Evolutionary conservation across 1,284 basidiomycete species (phyloP).

Genomic region (Microbotryum lychnidis-dioicae): DNA sequence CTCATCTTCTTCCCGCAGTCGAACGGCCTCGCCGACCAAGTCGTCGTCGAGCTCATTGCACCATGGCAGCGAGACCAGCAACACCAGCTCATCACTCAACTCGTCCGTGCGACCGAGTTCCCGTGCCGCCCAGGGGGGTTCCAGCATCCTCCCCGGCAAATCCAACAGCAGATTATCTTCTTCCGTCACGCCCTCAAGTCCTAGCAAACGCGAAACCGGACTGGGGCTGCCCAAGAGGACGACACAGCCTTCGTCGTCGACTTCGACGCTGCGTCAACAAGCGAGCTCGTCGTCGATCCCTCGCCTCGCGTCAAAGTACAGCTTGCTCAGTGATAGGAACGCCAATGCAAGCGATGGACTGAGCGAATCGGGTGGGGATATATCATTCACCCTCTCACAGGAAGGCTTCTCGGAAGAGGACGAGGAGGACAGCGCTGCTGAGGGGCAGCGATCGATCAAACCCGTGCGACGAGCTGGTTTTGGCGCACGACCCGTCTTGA

Average conservation of each 20-base stretch:
- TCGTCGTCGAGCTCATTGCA: background rate
- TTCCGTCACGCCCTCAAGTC: background rate
- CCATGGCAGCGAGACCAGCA: too few relatives aligned
- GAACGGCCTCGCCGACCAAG: constrained; percentile 4
- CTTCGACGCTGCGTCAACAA: too few relatives aligned
- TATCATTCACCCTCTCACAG: too few relatives aligned
- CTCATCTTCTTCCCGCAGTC: background rate
- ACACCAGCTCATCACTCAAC: constrained; percentile 3
- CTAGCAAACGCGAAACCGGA: background rate
- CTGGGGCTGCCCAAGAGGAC: background rate
- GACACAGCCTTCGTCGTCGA: background rate
- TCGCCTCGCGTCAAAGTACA: too few relatives aligned
- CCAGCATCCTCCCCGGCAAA: background rate
- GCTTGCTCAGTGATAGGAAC: too few relatives aligned
- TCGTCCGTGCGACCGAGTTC: background rate
- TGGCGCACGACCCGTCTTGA: background rate
- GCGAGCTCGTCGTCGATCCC: too few relatives aligned
- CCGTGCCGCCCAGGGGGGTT: background rate
- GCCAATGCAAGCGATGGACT: too few relatives aligned
- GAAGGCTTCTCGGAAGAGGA: too few relatives aligned
- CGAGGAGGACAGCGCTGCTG: background rate
- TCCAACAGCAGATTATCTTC: background rate
- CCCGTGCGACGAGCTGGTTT: background rate
- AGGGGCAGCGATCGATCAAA: background rate
- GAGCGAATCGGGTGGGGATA: too few relatives aligned